Base-by-base conservation (phyloP, 805 yeast genomes). In the Starmerella floris region DNA sequence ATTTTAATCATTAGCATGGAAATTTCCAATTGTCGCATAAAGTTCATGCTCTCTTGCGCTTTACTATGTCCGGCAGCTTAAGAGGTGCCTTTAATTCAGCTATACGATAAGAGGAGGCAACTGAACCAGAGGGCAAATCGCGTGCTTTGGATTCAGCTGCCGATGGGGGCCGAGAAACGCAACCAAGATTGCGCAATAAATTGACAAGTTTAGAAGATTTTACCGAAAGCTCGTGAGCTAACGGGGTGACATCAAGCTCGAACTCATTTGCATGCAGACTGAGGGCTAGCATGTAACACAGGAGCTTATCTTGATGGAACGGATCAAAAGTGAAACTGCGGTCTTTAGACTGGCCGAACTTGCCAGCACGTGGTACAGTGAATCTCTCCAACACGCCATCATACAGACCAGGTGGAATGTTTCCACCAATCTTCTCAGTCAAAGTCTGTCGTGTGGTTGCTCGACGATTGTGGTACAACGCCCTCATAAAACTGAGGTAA, bases 81-180 rank as follows among this genome's bases (percentile, higher is more conserved):
- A 91, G 81, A 31, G 98, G 98, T 26, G 85, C 94, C 59, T 73
- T 77, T 61, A 91, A 70, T 16, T 74, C 63, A 2, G 96, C 97
- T 51, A 88, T 68, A 62, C 84, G 83, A 62, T 80, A 79, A 10
- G 39, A 23, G 30, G 75, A 69, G 9, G 74, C 60, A 13, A 62
- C 60, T 31, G 58, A 58, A 8, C 54, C 41, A 30, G 47, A 34
- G n/a, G 57, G 36, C 25, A 65, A 48, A 1, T 63, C 65, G 16
- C 64, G 56, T 5, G 58, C 62, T 38, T 56, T 58, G 17, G 61
- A 59, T 48, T 62, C 62, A 2, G 55, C 50, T 3, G 50, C 53
- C 2, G 85, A 72, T 27, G 83, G 77, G 41, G 75, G 70, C 62
- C 81, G 83, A 40, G 83, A 74, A 20, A 62, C 60, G 53, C 95